These are phyloP conservation scores for Maudiozyma humilis DNA, from an alignment of 1,139 yeast genomes.

Conservation along the genomic window DNA sequence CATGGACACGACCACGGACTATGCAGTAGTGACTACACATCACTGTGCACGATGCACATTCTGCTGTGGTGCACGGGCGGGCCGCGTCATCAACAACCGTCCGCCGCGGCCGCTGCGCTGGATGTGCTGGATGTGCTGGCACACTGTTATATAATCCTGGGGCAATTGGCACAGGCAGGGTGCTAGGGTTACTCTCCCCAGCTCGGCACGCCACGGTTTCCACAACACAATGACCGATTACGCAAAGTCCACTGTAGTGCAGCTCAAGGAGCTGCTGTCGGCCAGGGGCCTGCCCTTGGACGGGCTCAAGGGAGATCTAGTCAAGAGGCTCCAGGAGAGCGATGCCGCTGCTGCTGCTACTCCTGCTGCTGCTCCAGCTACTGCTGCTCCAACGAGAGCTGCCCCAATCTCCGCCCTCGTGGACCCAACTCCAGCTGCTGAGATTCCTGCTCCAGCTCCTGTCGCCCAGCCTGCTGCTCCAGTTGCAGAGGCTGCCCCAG, in stretches of 20 bases:
- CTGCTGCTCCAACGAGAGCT: slow-evolving; percentile 8
- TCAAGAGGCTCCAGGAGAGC: slow-evolving; percentile 52
- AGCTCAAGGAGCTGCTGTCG: slow-evolving; percentile 71
- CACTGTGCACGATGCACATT: no score
- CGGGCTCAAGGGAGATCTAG: slow-evolving; percentile 80
- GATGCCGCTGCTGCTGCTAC: slow-evolving; percentile 25
- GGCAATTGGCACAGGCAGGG: no score
- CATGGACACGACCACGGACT: no score
- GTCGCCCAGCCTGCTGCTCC: slow-evolving; percentile 13
- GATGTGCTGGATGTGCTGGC: no score
- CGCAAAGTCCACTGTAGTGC: slow-evolving; percentile 65
- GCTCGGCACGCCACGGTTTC: no score
- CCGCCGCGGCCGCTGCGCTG: no score
- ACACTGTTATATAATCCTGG: no score
- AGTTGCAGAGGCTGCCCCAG: slow-evolving; percentile 12
- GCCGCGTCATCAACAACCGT: no score
- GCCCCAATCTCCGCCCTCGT: slow-evolving; percentile 4
- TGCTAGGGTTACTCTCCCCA: no score
- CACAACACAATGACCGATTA: slow-evolving; percentile 53
- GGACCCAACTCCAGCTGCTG: slow-evolving; percentile 4
- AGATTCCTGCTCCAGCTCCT: not conserved
- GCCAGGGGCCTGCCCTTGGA: slow-evolving; percentile 57
- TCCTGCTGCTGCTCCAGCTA: not conserved
- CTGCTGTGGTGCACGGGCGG: no score
- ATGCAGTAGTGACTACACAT: no score